phyloP scores from a whole-genome alignment of 2,329 filamentous ascomycete genomes.

The Diaporthe australafricana region DNA sequence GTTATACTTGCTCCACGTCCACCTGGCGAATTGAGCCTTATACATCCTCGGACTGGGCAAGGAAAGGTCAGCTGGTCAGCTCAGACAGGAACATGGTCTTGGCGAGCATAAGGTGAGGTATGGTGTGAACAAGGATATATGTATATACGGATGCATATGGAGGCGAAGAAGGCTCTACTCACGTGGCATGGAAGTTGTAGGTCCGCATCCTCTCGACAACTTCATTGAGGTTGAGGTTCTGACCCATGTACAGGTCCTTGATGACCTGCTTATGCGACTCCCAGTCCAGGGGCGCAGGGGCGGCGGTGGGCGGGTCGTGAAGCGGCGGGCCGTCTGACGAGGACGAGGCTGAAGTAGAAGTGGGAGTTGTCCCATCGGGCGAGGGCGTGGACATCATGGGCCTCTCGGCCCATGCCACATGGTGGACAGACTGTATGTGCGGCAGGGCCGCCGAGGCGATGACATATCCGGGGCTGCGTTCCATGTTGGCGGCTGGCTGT shows the following conservation, averaged over 20 bases:
- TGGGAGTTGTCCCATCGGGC: constrained; percentile 1
- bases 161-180: constrained; percentile 6
- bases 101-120: not conserved
- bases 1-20: constrained; percentile 40
- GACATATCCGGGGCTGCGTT: constrained; percentile 2
- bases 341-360: constrained; percentile 23
- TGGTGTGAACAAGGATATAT: too few species aligned
- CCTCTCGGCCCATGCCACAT: constrained; percentile 17
- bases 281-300: constrained; percentile 35
- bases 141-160: not conserved
- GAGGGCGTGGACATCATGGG: not conserved
- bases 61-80: not conserved
- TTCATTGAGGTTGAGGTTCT: constrained; percentile 38
- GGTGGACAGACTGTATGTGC: constrained; percentile 16
- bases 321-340: not conserved
- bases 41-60: constrained; percentile 37
- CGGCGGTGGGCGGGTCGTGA: constrained; percentile 9
- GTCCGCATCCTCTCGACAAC: constrained; percentile 37
- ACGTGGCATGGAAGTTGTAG: constrained; percentile 38
- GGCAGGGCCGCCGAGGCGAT: not conserved
- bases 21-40: constrained; percentile 39
- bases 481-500: constrained; percentile 16
- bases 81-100: not conserved
- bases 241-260: constrained; percentile 37
- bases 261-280: constrained; percentile 37